Conservation (phyloP, 495 filamentous ascomycete species). For the Tuber indicum region DNA sequence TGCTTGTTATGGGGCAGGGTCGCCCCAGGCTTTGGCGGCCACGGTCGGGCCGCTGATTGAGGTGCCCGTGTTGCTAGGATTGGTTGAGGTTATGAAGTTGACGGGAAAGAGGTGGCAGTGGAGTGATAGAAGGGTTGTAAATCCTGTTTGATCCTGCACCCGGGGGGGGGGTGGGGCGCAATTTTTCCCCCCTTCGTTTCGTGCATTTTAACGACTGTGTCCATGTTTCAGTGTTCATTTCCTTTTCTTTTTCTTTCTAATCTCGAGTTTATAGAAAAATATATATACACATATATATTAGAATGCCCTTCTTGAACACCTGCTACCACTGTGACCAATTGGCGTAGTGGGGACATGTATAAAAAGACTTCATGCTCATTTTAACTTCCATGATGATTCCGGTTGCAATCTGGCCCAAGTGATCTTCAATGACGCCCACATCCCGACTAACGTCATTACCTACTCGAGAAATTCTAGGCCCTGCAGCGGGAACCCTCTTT, state of each 20-base stretch:
- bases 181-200: not conserved
- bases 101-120: constrained; percentile 53
- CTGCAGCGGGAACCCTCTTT: not conserved
- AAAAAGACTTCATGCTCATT: not conserved
- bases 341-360: not conserved
- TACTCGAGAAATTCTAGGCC: not conserved
- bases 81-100: constrained; percentile 72
- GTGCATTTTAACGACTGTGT: not conserved
- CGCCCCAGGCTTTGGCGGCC: constrained; percentile 78
- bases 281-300: not conserved
- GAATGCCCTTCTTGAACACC: not conserved
- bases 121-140: constrained; percentile 29
- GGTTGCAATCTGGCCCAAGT: not conserved
- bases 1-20: constrained; percentile 70
- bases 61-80: constrained; percentile 72
- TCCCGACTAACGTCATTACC: not conserved
- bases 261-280: not conserved
- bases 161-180: not conserved
- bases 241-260: not conserved
- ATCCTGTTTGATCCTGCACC: not conserved
- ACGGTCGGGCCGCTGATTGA: constrained; percentile 90
- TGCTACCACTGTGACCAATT: not conserved
- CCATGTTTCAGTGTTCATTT: not conserved
- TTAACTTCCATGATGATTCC: not conserved
- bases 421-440: not conserved